A percentile compares a stretch with the other conserved stretches of the same genome.
Conservation (phyloP, 345 rosid species). For the Passiflora organensis region DNA sequence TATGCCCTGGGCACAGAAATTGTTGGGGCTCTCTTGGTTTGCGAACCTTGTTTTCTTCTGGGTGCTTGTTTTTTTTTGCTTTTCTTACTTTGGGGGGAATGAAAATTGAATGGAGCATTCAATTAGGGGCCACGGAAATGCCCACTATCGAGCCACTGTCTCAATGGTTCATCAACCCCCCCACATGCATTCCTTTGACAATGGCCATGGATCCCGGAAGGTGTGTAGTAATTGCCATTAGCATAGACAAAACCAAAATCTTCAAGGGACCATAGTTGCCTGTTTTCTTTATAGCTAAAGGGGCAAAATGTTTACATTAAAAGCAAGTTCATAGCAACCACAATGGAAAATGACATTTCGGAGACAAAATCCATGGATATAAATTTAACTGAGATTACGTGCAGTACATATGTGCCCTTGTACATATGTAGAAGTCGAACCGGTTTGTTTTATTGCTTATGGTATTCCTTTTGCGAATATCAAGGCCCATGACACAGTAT, state of each 20-base stretch:
- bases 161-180: constrained; percentile 11
- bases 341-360: no score
- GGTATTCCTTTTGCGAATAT: constrained; percentile 15
- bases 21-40: no score
- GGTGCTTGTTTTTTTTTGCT: no score
- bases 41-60: no score
- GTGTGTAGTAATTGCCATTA: no score
- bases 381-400: constrained; percentile 6
- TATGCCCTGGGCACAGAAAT: no score
- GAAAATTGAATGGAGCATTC: background rate
- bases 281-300: no score
- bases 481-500: constrained; percentile 4
- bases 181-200: background rate
- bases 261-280: no score
- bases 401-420: background rate
- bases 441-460: background rate
- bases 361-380: no score
- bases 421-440: constrained; percentile 1
- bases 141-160: constrained; percentile 10
- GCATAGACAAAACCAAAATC: no score
- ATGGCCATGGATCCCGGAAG: constrained; percentile 15
- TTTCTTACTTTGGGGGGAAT: background rate
- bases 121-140: constrained; percentile 16
- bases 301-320: no score
- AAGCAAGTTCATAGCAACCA: no score